Base-by-base conservation (phyloP, 805 yeast species). In the Lipomyces japonicus region DNA sequence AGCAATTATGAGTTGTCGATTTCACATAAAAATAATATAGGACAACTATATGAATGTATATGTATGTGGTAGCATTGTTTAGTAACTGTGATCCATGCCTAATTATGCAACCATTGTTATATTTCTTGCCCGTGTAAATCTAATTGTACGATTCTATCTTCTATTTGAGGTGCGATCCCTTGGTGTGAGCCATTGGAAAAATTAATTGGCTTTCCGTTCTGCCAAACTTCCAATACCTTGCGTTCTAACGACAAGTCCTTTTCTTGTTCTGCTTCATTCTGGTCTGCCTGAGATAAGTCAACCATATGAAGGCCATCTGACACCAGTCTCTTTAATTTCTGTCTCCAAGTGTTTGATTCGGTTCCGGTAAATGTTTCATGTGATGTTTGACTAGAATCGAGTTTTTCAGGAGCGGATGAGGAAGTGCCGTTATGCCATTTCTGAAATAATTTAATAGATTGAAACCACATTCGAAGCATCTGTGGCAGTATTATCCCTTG, bases 381-480 rank as follows among this genome's bases (percentile, higher is more conserved):
- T 26, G 26, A 9, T 10, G 22, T 19, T 39, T n/a, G 31, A 28
- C 31, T 39, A 26, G 14, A 18, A 19, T 22, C 10, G 22, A 30
- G 26, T 21, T 38, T 7, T 25, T 24, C 37, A 10, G 14, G 37
- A 16, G 30, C 2, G 16, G 10, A 4, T 14, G 44, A 19, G 16
- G 22, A 16, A 2, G 34, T 16, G n/a, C 30, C 28, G 5, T 53
- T 48, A 5, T 37, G 42, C 55, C 52, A 45, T 7, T 40, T 44
- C 26, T 36, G 32, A 14, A 51, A 16, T 3, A 52, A 30, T 18
- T 44, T 46, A 44, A 48, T 19, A 1, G 59, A 48, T 40, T 52
- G 43, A 31, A 57, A 57, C 61, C 61, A 57, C 58, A 49, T 56
- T 25, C 58, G 39, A 18, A 57, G 45, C 47, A 57, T 55, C 41